These are phyloP conservation scores for Coemansia sp. DNA, from an alignment of 192 early-diverging fungal species.

Conservation along the genomic window DNA sequence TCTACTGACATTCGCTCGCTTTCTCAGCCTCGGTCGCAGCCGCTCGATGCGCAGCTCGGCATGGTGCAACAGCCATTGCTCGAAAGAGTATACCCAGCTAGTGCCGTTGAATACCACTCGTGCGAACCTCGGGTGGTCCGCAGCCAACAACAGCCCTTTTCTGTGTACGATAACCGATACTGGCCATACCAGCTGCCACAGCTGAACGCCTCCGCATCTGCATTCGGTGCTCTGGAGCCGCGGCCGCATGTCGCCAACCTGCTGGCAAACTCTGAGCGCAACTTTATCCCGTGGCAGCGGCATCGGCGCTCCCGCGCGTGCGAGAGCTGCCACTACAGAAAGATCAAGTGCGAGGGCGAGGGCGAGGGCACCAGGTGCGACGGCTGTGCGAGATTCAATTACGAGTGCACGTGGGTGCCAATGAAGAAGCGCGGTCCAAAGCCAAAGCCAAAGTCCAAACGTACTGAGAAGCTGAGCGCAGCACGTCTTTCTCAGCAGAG, in stretches of 20 bases:
- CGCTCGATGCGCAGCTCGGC: conserved; percentile 1
- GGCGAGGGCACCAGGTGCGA: conserved; percentile 29
- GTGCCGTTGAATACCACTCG: background rate
- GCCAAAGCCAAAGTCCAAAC: conserved; percentile 17
- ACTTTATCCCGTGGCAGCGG: conserved; percentile 1
- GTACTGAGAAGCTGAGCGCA: background rate
- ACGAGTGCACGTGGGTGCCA: conserved; percentile 48
- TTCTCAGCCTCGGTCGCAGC: background rate
- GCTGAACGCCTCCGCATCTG: background rate
- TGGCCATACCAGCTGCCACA: conserved; percentile 26
- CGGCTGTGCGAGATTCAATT: conserved; percentile 26
- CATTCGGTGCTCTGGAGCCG: background rate
- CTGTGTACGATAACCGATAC: conserved; percentile 30
- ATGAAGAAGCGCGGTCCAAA: conserved; percentile 55
- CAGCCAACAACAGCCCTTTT: conserved; percentile 17
- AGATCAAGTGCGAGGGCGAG: conserved; percentile 34
- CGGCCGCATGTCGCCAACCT: background rate
- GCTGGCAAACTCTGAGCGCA: background rate
- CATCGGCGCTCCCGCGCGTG: conserved; percentile 47
- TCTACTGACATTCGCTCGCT: background rate
- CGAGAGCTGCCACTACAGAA: conserved; percentile 47
- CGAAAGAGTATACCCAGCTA: background rate
- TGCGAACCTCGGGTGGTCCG: background rate
- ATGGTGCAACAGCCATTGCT: background rate
- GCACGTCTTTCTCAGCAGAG: background rate